Evolutionary conservation across 164 flowering plant genomes (phyloP).

Genomic region (Taxillus chinensis): DNA sequence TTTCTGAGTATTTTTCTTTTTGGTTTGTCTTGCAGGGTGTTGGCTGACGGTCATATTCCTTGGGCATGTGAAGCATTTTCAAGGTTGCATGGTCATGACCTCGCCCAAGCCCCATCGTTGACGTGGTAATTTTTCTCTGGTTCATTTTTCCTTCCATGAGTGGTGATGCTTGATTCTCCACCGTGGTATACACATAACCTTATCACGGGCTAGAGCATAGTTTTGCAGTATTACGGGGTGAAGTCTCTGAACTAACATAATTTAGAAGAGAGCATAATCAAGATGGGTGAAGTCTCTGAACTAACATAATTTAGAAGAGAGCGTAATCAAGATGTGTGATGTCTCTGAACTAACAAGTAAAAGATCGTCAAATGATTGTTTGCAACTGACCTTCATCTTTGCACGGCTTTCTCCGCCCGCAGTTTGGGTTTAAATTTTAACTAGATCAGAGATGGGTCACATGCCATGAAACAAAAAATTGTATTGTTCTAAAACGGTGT

Average conservation of each 20-base stretch:
- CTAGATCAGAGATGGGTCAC: background rate
- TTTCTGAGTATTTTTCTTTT: too few relatives aligned
- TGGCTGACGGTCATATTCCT: conserved; percentile 94
- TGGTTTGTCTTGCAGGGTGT: conserved; percentile 40
- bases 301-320: background rate
- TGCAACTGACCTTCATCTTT: too few relatives aligned
- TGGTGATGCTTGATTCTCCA: background rate
- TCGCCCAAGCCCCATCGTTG: conserved; percentile 51
- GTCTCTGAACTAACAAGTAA: too few relatives aligned
- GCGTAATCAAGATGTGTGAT: too few relatives aligned
- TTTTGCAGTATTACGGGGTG: background rate
- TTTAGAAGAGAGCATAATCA: too few relatives aligned
- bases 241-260: background rate
- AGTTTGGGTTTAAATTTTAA: too few relatives aligned
- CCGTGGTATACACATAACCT: too few relatives aligned
- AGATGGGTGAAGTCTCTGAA: background rate
- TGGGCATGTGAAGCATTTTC: conserved; percentile 99
- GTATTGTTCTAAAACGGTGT: background rate
- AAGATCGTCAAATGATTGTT: too few relatives aligned
- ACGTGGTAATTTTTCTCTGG: conserved; percentile 45
- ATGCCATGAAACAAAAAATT: background rate
- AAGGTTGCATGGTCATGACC: conserved; percentile 61
- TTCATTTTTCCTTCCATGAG: background rate
- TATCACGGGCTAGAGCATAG: background rate
- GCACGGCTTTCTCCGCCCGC: too few relatives aligned